These are phyloP conservation scores for Pulveroboletus ravenelii DNA, from an alignment of 768 basidiomycete species.

Conservation along the genomic window DNA sequence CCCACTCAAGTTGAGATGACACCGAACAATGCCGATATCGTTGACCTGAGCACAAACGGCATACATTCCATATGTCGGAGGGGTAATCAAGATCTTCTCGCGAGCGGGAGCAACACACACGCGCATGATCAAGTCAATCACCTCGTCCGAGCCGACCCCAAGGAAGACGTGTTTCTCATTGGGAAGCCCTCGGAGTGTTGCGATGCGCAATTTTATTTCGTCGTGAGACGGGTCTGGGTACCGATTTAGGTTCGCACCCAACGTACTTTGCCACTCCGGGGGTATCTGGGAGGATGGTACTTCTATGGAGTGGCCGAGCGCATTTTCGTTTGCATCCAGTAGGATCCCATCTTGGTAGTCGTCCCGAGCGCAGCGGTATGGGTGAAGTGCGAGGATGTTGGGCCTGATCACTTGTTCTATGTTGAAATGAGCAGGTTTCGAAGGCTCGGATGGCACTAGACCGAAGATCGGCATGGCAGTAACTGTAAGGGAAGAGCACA, in stretches of 20 bases:
- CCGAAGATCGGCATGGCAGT: slow-evolving; percentile 64
- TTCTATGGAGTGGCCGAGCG: slow-evolving; percentile 80
- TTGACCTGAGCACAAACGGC: slow-evolving; percentile 92
- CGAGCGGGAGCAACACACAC: slow-evolving; percentile 74
- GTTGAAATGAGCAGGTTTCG: slow-evolving; percentile 74
- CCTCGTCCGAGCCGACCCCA: slow-evolving; percentile 95
- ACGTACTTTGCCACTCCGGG: slow-evolving; percentile 34
- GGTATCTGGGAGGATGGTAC: slow-evolving; percentile 24
- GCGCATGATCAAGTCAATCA: slow-evolving; percentile 91
- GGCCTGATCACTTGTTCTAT: slow-evolving; percentile 84
- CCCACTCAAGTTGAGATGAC: slow-evolving; percentile 60
- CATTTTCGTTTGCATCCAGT: slow-evolving; percentile 97
- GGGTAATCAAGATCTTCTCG: slow-evolving; percentile 84
- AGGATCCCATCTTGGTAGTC: slow-evolving; percentile 91
- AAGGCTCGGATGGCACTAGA: slow-evolving; percentile 41
- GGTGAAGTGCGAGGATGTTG: slow-evolving; percentile 87
- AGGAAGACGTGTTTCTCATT: slow-evolving; percentile 72
- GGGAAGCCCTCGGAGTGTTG: slow-evolving; percentile 65
- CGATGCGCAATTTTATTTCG: slow-evolving; percentile 71
- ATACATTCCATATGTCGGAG: slow-evolving; percentile 99
- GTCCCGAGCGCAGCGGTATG: slow-evolving; percentile 94
- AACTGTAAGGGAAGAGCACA: too few species aligned
- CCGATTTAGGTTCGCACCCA: slow-evolving; percentile 66
- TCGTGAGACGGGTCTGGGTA: slow-evolving; percentile 93
- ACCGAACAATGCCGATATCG: slow-evolving; percentile 78